These are phyloP conservation scores for Russula lepida DNA, from an alignment of 768 basidiomycete genomes.

Conservation along the genomic window DNA sequence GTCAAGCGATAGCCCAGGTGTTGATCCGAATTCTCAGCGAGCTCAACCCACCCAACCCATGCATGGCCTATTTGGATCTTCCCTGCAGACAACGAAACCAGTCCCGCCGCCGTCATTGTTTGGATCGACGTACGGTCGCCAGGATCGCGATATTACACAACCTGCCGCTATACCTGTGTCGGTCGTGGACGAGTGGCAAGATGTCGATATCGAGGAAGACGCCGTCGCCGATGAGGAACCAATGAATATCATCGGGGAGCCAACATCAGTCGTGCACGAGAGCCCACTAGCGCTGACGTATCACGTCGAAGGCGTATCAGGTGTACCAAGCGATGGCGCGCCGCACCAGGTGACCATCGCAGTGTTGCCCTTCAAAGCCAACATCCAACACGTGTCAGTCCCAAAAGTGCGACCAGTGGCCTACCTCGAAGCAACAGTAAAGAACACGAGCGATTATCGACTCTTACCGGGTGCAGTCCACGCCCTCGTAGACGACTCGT, in stretches of 20 bases:
- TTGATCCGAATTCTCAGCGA: no score
- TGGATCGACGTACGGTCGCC: no score
- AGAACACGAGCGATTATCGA: slow-evolving; percentile 50
- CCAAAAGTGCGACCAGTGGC: slow-evolving; percentile 43
- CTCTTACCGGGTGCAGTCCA: slow-evolving; percentile 46
- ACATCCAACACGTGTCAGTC: slow-evolving; percentile 40
- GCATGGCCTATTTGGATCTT: neutral
- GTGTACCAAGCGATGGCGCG: slow-evolving; percentile 46
- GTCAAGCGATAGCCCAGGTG: no score
- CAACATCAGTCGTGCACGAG: slow-evolving; percentile 40
- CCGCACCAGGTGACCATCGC: slow-evolving; percentile 49
- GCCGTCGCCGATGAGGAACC: neutral
- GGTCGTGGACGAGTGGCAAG: neutral
- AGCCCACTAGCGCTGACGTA: slow-evolving; percentile 47
- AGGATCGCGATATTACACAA: no score
- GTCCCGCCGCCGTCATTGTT: neutral
- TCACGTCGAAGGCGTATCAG: slow-evolving; percentile 40
- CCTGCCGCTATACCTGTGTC: no score
- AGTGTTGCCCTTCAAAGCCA: slow-evolving; percentile 38
- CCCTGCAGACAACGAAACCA: neutral
- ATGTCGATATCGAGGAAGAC: neutral
- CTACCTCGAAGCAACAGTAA: slow-evolving; percentile 38
- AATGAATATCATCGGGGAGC: slow-evolving; percentile 24
- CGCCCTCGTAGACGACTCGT: slow-evolving; percentile 49
- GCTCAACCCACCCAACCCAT: neutral